A percentile compares a stretch with the other conserved stretches of the same genome.
phyloP scores from a whole-genome alignment of 2,329 filamentous ascomycete genomes.

The Chaetomium strumarium region DNA sequence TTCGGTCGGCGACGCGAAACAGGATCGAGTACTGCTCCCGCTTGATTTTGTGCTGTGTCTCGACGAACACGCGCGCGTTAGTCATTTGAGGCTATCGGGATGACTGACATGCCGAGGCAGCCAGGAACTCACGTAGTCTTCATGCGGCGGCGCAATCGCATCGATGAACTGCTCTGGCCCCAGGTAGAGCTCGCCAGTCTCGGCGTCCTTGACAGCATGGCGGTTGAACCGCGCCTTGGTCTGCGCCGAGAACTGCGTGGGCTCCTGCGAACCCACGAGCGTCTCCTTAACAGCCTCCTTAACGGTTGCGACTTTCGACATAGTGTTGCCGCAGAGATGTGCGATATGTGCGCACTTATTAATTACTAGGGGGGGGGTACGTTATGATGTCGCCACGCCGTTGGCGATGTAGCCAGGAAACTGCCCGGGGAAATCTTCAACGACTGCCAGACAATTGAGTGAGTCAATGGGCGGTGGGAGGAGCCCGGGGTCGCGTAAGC shows the following conservation, averaged over 20 bases:
- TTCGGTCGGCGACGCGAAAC: conserved; percentile 83
- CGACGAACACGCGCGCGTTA: background rate
- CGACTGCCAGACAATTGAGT: conserved; percentile 4
- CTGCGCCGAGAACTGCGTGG: conserved; percentile 63
- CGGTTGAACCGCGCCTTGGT: conserved; percentile 70
- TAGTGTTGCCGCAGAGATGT: conserved; percentile 23
- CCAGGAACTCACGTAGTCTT: conserved; percentile 77
- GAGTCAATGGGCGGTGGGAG: conserved; percentile 13
- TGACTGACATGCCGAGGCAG: background rate
- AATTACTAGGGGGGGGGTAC: too few relatives aligned
- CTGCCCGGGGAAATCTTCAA: conserved; percentile 1
- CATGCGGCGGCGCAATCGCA: conserved; percentile 76
- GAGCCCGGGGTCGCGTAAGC: background rate
- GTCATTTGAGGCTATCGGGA: background rate
- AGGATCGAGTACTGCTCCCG: conserved; percentile 92
- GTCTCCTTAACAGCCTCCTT: conserved; percentile 74
- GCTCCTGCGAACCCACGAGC: conserved; percentile 55
- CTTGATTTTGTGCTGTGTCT: conserved; percentile 85
- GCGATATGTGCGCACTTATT: background rate
- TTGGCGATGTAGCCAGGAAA: background rate
- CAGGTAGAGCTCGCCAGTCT: conserved; percentile 73
- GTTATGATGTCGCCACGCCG: background rate
- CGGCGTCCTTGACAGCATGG: conserved; percentile 68
- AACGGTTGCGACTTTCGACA: conserved; percentile 44
- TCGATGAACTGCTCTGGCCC: conserved; percentile 81